Percentiles rank a stretch among this genome's conserved stretches.
Evolutionary conservation across 257 asterid genomes (phyloP).

Genomic region (Nicotiana otophora): DNA sequence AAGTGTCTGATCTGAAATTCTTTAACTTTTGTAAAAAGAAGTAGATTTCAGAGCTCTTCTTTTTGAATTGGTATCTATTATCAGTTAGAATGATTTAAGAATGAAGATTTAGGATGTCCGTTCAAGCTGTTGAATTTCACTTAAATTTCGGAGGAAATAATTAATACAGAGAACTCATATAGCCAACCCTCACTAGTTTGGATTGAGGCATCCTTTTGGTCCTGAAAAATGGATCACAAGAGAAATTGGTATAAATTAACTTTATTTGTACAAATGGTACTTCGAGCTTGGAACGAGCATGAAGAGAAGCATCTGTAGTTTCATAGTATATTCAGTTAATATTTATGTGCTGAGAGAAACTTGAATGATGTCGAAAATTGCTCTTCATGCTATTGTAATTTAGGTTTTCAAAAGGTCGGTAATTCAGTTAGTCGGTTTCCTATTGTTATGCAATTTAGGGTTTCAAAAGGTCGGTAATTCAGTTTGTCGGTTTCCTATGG

Average conservation of each 20-base stretch:
- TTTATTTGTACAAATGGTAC: no score
- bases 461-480: constrained; percentile 15
- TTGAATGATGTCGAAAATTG: not conserved
- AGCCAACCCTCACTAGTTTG: not conserved
- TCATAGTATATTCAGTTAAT: not conserved
- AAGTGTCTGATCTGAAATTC: not conserved
- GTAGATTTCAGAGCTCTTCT: not conserved
- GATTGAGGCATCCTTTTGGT: not conserved
- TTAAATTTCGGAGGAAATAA: not conserved
- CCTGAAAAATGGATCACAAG: not conserved
- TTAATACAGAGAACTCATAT: not conserved
- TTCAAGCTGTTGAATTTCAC: not conserved
- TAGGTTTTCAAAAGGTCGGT: not conserved
- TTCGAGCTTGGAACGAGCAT: not conserved
- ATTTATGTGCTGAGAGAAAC: not conserved
- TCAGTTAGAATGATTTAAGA: not conserved
- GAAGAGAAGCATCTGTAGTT: not conserved
- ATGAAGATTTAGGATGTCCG: not conserved
- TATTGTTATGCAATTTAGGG: not conserved
- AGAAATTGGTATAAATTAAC: not conserved
- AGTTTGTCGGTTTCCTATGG: constrained; percentile 10
- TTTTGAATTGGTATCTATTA: not conserved
- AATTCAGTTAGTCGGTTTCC: not conserved
- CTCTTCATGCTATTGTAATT: not conserved
- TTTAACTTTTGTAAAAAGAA: not conserved